These are phyloP conservation scores for Mariannaea sp. DNA, from an alignment of 2,329 filamentous ascomycete species.

Conservation along the genomic window DNA sequence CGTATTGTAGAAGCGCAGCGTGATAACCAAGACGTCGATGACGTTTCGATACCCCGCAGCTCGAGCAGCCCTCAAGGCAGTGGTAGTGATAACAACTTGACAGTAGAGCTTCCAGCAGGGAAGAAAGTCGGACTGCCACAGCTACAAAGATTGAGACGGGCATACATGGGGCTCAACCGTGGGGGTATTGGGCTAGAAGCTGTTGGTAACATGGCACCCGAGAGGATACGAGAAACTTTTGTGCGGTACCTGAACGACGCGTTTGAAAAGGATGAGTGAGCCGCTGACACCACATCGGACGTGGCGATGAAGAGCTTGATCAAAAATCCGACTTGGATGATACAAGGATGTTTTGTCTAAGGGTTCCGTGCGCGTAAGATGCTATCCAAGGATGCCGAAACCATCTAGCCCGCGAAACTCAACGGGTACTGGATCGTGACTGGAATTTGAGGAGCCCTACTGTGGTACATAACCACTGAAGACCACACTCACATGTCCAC, in stretches of 20 bases:
- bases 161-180: constrained; percentile 77
- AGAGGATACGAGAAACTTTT: constrained; percentile 65
- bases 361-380: not conserved
- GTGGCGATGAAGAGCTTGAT: not conserved
- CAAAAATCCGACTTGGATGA: not conserved
- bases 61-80: constrained; percentile 38
- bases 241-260: constrained; percentile 69
- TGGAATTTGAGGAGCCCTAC: too few relatives aligned
- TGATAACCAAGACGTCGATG: constrained; percentile 65
- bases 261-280: constrained; percentile 62
- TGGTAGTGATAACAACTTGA: constrained; percentile 56
- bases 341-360: not conserved
- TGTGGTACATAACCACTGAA: too few relatives aligned
- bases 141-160: constrained; percentile 75
- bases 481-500: too few relatives aligned
- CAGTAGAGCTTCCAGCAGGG: constrained; percentile 66
- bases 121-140: constrained; percentile 73
- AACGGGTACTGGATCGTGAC: too few relatives aligned
- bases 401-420: too few relatives aligned
- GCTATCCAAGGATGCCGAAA: not conserved
- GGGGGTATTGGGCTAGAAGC: constrained; percentile 66
- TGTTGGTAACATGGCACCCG: constrained; percentile 58
- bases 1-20: constrained; percentile 70
- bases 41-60: constrained; percentile 55
- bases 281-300: too few relatives aligned